Percentiles rank a stretch among this genome's conserved stretches.
Evolutionary conservation across 2,329 filamentous ascomycete genomes (phyloP).

Genomic region (Colletotrichum destructivum): DNA sequence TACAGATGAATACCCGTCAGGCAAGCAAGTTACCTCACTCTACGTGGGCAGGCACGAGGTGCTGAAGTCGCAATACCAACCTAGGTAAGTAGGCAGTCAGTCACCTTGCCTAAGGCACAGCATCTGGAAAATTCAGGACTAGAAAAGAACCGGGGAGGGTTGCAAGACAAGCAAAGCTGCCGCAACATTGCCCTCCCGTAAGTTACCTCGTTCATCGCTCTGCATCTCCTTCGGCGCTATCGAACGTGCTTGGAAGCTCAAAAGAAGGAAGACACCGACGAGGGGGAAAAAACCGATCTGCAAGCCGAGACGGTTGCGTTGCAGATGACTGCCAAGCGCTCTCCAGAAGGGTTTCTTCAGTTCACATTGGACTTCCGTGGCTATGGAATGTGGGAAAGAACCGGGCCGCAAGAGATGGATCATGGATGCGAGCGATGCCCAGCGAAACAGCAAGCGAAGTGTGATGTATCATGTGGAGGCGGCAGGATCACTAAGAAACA

Average conservation of each 20-base stretch:
- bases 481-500: slow-evolving; percentile 39
- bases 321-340: neutral
- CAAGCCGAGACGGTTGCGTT: neutral
- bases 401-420: neutral
- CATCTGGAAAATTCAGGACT: neutral
- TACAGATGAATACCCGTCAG: too few relatives aligned
- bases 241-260: slow-evolving; percentile 11
- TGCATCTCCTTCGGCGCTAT: neutral
- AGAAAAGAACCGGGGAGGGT: neutral
- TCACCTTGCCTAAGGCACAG: neutral
- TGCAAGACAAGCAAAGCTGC: neutral
- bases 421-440: slow-evolving; percentile 17
- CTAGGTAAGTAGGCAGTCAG: neutral
- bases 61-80: too few relatives aligned
- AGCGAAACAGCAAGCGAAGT: neutral
- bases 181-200: neutral
- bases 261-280: neutral
- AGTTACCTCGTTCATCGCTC: neutral
- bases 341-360: neutral
- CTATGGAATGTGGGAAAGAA: slow-evolving; percentile 23
- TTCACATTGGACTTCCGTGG: neutral
- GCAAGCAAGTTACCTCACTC: too few relatives aligned
- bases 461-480: slow-evolving; percentile 10
- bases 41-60: too few relatives aligned
- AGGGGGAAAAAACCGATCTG: neutral